These are phyloP conservation scores for Trichoderma cornu-damae DNA, from an alignment of 2,329 filamentous ascomycete genomes.

Conservation along the genomic window DNA sequence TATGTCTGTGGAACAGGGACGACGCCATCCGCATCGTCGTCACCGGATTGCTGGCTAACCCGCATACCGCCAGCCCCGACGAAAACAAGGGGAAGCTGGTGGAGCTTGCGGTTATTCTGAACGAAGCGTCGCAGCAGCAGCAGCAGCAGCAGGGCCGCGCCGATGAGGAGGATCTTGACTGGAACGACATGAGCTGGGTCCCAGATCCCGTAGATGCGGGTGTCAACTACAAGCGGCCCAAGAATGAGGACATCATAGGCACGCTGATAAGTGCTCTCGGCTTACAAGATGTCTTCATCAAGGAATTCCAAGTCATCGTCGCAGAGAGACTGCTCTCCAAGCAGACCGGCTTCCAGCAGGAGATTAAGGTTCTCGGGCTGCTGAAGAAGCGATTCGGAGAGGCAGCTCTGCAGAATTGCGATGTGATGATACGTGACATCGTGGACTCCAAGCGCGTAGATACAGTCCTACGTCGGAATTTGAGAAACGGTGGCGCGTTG, in stretches of 20 bases:
- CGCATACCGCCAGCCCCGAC: slow-evolving; percentile 47
- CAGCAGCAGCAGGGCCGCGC: slow-evolving; percentile 48
- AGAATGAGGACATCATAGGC: slow-evolving; percentile 84
- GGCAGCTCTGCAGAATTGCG: slow-evolving; percentile 78
- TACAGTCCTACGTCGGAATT: slow-evolving; percentile 52
- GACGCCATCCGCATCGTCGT: slow-evolving; percentile 76
- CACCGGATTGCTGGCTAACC: slow-evolving; percentile 62
- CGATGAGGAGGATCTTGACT: slow-evolving; percentile 71
- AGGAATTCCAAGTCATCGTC: slow-evolving; percentile 86
- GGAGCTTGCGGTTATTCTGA: slow-evolving; percentile 63
- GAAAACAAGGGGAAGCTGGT: slow-evolving; percentile 49
- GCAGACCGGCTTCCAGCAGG: slow-evolving; percentile 68
- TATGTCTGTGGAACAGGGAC: slow-evolving; percentile 71
- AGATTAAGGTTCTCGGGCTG: slow-evolving; percentile 74
- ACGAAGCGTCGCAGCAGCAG: slow-evolving; percentile 53
- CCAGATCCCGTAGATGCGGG: slow-evolving; percentile 91
- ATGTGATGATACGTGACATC: slow-evolving; percentile 96
- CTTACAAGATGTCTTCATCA: slow-evolving; percentile 86
- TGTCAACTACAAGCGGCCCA: slow-evolving; percentile 84
- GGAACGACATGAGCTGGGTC: slow-evolving; percentile 88
- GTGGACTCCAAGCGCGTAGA: slow-evolving; percentile 76
- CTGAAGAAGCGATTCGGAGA: slow-evolving; percentile 88
- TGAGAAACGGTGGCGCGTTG: slow-evolving; percentile 21
- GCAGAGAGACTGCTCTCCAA: slow-evolving; percentile 70
- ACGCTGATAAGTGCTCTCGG: slow-evolving; percentile 86